phyloP scores from a whole-genome alignment of 106 monocot genomes.

The Cymbidium sinense region DNA sequence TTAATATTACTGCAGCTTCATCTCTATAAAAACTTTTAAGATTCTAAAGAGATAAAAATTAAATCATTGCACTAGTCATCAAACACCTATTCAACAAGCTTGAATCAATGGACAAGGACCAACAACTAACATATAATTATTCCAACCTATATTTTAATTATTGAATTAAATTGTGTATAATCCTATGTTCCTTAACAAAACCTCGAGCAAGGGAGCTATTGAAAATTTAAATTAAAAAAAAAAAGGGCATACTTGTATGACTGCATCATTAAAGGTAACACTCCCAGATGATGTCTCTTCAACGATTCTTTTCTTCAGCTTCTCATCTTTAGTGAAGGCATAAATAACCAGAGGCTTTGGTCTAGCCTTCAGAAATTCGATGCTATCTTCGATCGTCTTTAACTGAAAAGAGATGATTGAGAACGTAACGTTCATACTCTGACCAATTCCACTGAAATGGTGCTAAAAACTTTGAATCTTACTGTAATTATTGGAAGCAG shows the following conservation, averaged over 20 bases:
- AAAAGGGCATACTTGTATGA: conserved; percentile 49
- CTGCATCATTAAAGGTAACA: conserved; percentile 66
- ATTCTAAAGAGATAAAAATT: no score
- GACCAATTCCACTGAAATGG: neutral
- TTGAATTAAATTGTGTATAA: neutral
- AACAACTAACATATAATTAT: no score
- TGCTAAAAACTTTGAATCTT: neutral
- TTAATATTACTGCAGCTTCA: no score
- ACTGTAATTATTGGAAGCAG: conserved; percentile 82
- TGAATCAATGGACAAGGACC: no score
- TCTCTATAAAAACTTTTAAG: no score
- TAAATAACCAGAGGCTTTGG: conserved; percentile 84
- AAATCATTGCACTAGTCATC: no score
- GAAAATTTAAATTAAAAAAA: neutral
- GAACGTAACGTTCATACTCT: neutral
- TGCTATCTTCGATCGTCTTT: conserved; percentile 76
- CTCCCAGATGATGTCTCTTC: conserved; percentile 76
- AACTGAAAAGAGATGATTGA: conserved; percentile 27
- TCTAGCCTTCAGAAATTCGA: conserved; percentile 48
- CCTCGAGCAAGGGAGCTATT: neutral
- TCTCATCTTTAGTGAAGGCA: conserved; percentile 61
- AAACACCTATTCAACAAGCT: no score
- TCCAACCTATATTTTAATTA: no score
- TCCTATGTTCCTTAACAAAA: neutral
- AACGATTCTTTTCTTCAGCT: conserved; percentile 33